Base-by-base conservation (phyloP, 2,329 filamentous ascomycete species). In the Venturia effusa region DNA sequence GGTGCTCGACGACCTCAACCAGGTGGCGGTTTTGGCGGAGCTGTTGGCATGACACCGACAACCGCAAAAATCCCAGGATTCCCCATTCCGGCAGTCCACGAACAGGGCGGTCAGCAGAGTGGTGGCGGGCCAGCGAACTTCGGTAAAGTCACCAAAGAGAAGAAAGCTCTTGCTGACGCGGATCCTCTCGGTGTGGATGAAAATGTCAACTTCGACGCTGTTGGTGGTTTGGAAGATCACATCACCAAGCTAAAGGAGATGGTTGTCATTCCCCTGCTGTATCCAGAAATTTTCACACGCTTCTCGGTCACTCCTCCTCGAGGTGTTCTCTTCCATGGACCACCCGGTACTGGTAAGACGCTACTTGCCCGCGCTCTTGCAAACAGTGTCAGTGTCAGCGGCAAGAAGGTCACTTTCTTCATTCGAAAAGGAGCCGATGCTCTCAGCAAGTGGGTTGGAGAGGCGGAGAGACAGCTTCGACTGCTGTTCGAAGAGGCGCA, bases 341-440 rank as follows among this genome's bases (percentile, higher is more conserved):
- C 94, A 63, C 94, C 95, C 5, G 94, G 94, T 74, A 99, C 94
- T 19, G 94, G 94, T 82, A 99, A 97, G 79, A 99, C 94, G 15
- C 81, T 99, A n/a, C 84, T 99, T 66, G 94, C 95, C 62, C 86
- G 94, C 70, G 94, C 94, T 51, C 80, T 99, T 59, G 92, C 95
- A 61, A 95, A 94, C 64, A 95, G 90, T 66, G 88, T 96, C 65
- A 92, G 91, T 67, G 86, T 89, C 15, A 89, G 93, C 61, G 93
- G 93, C 27, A 88, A 88, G 68, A 97, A 97, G 74, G 94, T 99
- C 67, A 97, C 92, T 0, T 99, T 99, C 70, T 99, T 97, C 76
- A 99, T 99, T 94, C 88, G 94, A 66, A 99, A 99, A 76, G 95
- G 94, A 73, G 95, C 94, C 30, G 94, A 99, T 81, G 92, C 92